Evolutionary conservation across 192 early-diverging fungal species (phyloP), one percentile per base, ranked within the genome.

Genomic region (Podila minutissima): DNA sequence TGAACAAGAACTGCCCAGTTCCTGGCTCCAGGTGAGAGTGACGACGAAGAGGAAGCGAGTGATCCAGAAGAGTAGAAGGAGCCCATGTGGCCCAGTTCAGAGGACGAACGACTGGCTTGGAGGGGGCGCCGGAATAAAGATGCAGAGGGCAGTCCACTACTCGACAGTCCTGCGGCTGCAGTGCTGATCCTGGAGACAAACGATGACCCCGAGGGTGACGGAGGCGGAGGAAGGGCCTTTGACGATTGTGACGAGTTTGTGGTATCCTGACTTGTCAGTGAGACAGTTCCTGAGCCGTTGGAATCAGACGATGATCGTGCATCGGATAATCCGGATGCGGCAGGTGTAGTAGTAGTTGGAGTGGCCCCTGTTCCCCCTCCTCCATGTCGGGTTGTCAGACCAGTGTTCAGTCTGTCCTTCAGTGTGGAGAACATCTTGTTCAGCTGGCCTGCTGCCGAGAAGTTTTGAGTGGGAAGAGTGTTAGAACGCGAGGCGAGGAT

Each of bases 371-470:
- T 15, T 15, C 68, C 35, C 11, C 64, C 48, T 22, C 59, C 48
- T 31, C 75, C 61, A 12, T 78, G 75, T 15, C 51, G 48, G 59
- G 69, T 79, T 24, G 75, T 55, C 58, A 79, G 59, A 72, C 75
- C 51, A 11, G 75, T 72, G 55, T 68, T 72, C 59, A 79, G 65
- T 66, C 64, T 71, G 50, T 68, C 75, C 26, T 79, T 79, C 38
- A 79, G 71, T 32, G 69, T 71, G 9, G 75, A 79, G 69, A 79
- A 72, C 75, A 79, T 79, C 41, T 46, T 46, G 41, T 46, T 46
- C 41, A 46, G 41, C 41, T 46, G 41, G 41, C 41, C 41, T 46
- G 41, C 41, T 12, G 41, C 41, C 12, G 15, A 4, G 2, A 37
- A 46, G 41, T 46, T 2, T 46, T 11, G 41, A 46, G 41, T 46